Conservation (phyloP, 352 stramenopile species). For the Globisporangium canariense region DNA sequence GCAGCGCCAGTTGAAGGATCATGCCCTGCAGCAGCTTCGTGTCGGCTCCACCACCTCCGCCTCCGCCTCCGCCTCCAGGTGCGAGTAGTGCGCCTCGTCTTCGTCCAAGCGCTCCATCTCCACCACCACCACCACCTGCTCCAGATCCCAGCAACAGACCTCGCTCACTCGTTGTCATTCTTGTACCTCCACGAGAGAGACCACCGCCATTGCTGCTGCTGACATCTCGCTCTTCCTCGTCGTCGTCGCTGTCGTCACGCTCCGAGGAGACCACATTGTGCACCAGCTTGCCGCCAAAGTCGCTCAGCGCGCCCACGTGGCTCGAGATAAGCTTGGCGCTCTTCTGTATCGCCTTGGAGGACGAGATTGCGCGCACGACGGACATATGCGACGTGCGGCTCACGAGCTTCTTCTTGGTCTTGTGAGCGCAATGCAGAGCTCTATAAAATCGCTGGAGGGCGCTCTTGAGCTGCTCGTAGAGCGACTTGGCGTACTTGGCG, state of each 20-base stretch:
- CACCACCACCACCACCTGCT: neutral
- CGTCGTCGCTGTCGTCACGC: constrained; percentile 8
- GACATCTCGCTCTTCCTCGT: constrained; percentile 1
- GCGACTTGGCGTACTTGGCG: constrained; percentile 16
- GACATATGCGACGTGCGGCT: constrained; percentile 14
- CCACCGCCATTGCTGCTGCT: neutral
- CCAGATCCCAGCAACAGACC: neutral
- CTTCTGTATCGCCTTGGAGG: constrained; percentile 12
- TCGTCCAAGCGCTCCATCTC: neutral
- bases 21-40: constrained; percentile 51
- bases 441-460: neutral
- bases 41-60: constrained; percentile 7
- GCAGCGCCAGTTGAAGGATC: constrained; percentile 51
- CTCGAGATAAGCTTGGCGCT: constrained; percentile 21
- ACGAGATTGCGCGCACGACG: constrained; percentile 24
- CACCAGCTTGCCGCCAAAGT: constrained; percentile 22
- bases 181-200: neutral
- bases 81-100: neutral
- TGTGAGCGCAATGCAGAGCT: neutral
- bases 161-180: too few species aligned
- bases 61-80: neutral
- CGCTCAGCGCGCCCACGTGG: constrained; percentile 19
- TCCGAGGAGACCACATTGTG: constrained; percentile 16
- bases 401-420: constrained; percentile 2
- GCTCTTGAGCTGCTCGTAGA: constrained; percentile 3